Conservation (phyloP, 345 rosid species). For the Balakata baccata region DNA sequence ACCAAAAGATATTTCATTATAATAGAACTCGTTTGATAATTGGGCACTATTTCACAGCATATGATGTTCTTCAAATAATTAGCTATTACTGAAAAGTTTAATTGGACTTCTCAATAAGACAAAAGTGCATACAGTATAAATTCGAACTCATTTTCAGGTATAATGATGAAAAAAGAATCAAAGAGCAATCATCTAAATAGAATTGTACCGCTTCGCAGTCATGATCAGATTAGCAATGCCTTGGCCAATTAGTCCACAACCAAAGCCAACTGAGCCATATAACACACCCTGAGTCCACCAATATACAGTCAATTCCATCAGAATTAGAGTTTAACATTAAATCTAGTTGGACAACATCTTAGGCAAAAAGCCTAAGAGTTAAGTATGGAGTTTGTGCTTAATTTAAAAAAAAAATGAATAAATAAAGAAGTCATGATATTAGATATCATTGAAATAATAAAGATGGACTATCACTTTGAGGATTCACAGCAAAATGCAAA, state of each 20-base stretch:
- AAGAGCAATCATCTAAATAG: slow-evolving; percentile 4
- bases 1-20: background rate
- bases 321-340: background rate
- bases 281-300: slow-evolving; percentile 60
- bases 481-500: background rate
- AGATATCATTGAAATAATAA: background rate
- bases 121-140: background rate
- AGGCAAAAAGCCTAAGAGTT: background rate
- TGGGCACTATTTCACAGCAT: background rate
- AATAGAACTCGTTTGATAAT: background rate
- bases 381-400: background rate
- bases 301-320: background rate
- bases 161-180: background rate
- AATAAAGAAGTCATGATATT: background rate
- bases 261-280: slow-evolving; percentile 89
- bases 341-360: background rate
- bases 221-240: slow-evolving; percentile 89
- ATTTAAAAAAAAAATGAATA: background rate
- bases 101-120: too few species aligned
- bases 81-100: background rate
- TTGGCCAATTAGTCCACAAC: slow-evolving; percentile 87
- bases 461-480: background rate
- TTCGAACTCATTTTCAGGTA: background rate
- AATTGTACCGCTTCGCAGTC: slow-evolving; percentile 77
- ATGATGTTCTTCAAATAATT: background rate